Conservation (phyloP, 1,284 basidiomycete species). For the Boletus mariae region DNA sequence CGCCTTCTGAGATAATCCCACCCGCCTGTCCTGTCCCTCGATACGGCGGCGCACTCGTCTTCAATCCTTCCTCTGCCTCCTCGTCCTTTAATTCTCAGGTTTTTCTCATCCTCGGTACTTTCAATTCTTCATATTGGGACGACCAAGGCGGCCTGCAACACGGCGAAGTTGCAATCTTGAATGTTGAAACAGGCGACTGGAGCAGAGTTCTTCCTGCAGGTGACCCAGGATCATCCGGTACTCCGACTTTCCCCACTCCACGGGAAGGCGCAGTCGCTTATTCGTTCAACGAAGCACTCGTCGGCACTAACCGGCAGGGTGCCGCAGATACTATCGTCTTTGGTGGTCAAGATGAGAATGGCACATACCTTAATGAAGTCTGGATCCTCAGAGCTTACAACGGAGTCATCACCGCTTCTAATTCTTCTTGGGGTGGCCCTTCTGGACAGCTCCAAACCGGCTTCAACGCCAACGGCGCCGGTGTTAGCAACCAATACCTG, state of each 20-base stretch:
- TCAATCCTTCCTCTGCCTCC: constrained; percentile 56
- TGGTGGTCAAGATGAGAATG: constrained; percentile 64
- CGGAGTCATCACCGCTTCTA: constrained; percentile 50
- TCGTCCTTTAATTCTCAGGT: constrained; percentile 58
- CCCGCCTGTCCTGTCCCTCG: constrained; percentile 67
- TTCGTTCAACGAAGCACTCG: constrained; percentile 50
- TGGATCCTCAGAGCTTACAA: constrained; percentile 74
- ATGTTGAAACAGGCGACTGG: constrained; percentile 64
- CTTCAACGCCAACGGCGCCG: constrained; percentile 57
- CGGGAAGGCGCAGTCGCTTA: constrained; percentile 69
- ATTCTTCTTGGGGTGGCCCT: constrained; percentile 61
- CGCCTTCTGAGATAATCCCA: constrained; percentile 36
- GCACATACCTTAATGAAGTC: constrained; percentile 65
- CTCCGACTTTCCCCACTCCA: constrained; percentile 51
- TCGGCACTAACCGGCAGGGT: constrained; percentile 47
- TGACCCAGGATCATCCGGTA: constrained; percentile 51
- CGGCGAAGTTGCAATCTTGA: constrained; percentile 71
- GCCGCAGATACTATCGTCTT: constrained; percentile 75
- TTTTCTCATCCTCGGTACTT: constrained; percentile 64
- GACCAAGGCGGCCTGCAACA: constrained; percentile 53
- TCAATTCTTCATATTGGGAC: constrained; percentile 61
- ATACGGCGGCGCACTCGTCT: constrained; percentile 53
- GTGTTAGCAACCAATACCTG: constrained; percentile 61
- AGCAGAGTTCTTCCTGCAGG: constrained; percentile 68
- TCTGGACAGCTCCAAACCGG: constrained; percentile 59